phyloP scores from a whole-genome alignment of 208 protist genomes.

The Vickermania ingenoplastis region DNA sequence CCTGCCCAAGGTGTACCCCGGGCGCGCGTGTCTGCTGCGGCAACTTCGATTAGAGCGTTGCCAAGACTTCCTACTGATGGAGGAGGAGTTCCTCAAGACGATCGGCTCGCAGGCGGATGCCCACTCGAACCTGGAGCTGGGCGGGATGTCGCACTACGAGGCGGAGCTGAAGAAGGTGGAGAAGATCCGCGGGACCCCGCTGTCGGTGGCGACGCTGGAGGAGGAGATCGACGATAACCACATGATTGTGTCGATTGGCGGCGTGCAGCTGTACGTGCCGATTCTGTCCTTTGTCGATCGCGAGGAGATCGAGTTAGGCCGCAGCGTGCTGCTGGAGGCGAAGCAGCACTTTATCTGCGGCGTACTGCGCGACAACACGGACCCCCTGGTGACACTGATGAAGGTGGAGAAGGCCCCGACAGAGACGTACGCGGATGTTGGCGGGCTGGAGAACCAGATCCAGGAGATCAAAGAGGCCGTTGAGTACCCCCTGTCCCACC shows the following conservation, averaged over 20 bases:
- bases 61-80: conserved; percentile 99
- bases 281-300: conserved; percentile 99
- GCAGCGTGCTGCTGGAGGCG: conserved; percentile 96
- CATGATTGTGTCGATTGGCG: conserved; percentile 95
- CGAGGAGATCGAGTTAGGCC: conserved; percentile 97
- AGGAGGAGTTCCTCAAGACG: conserved; percentile 98
- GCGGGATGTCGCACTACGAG: conserved; percentile 80
- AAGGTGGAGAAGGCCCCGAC: conserved; percentile 99
- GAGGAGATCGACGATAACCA: conserved; percentile 99
- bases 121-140: conserved; percentile 74
- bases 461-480: conserved; percentile 99
- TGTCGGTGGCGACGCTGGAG: conserved; percentile 98
- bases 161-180: conserved; percentile 96
- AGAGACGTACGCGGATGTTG: conserved; percentile 99
- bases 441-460: conserved; percentile 98
- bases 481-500: conserved; percentile 99
- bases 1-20: conserved; percentile 91
- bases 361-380: conserved; percentile 96
- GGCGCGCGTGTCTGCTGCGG: conserved; percentile 95
- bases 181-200: conserved; percentile 96
- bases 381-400: conserved; percentile 99
- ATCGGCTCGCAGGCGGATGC: conserved; percentile 70
- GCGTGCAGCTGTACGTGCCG: conserved; percentile 98
- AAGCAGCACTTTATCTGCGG: conserved; percentile 96
- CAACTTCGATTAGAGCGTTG: conserved; percentile 97